These are phyloP conservation scores for Strigomonas culicis DNA, from an alignment of 208 protist genomes.

Conservation along the genomic window DNA sequence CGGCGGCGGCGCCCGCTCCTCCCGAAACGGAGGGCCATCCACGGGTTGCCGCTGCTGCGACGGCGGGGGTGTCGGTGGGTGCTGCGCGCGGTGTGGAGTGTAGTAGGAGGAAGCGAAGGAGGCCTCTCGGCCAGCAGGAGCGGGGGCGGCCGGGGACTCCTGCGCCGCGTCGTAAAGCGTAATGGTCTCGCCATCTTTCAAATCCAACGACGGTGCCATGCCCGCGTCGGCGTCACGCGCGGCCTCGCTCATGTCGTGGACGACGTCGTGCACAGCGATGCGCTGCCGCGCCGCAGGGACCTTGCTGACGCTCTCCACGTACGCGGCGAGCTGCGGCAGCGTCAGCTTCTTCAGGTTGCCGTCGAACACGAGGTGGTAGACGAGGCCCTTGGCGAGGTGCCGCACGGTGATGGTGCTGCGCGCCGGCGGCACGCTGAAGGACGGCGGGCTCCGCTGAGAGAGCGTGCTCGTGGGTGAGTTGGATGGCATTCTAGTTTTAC, in stretches of 20 bases:
- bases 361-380: constrained; percentile 68
- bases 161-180: neutral
- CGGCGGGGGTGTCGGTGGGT: neutral
- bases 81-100: too few relatives aligned
- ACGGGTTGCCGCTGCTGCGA: neutral
- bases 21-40: neutral
- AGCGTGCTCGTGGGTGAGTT: neutral
- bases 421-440: neutral
- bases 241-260: neutral
- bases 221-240: neutral
- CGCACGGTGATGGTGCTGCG: constrained; percentile 42
- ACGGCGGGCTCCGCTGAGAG: neutral
- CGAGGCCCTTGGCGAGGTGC: constrained; percentile 31
- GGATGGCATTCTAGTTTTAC: neutral
- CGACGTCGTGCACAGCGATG: neutral
- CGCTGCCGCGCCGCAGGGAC: constrained; percentile 27
- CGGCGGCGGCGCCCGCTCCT: too few relatives aligned
- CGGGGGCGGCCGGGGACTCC: neutral
- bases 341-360: constrained; percentile 42
- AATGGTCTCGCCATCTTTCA: constrained; percentile 2
- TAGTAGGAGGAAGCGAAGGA: too few relatives aligned
- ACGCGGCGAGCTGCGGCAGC: constrained; percentile 29
- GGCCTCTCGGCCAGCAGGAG: neutral
- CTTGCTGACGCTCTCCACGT: constrained; percentile 45
- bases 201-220: constrained; percentile 1